Percentiles rank a stretch among this genome's conserved stretches.
phyloP scores from a whole-genome alignment of 768 basidiomycete genomes.

The Kwoniella europaea region DNA sequence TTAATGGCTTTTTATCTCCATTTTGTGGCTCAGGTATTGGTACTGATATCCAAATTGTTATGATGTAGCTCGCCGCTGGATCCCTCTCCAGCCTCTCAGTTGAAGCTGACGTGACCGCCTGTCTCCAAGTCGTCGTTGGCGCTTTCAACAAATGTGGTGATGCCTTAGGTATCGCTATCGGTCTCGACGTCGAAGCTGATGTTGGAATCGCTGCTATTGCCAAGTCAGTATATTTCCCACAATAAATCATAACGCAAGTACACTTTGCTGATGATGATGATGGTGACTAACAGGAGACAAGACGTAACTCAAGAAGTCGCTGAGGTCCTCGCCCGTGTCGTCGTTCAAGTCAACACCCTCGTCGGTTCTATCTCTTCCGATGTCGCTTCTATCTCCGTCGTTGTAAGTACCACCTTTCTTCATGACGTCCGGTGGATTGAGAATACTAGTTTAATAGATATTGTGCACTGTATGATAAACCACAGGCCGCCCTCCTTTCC shows the following conservation, averaged over 20 bases:
- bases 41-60: no score
- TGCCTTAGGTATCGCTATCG: slow-evolving; percentile 23
- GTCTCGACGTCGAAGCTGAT: slow-evolving; percentile 18
- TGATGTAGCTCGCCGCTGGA: slow-evolving; percentile 10
- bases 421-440: background rate
- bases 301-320: slow-evolving; percentile 14
- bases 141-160: slow-evolving; percentile 23
- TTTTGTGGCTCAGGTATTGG: no score
- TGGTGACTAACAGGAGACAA: slow-evolving; percentile 5
- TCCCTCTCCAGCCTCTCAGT: slow-evolving; percentile 13
- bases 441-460: background rate
- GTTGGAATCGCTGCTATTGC: slow-evolving; percentile 15
- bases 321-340: slow-evolving; percentile 19
- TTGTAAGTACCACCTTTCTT: slow-evolving; percentile 11
- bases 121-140: slow-evolving; percentile 20
- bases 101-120: slow-evolving; percentile 19
- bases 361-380: slow-evolving; percentile 13
- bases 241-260: no score
- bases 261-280: background rate
- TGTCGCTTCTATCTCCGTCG: slow-evolving; percentile 9
- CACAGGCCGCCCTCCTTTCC: slow-evolving; percentile 9
- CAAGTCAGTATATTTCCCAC: slow-evolving; percentile 4
- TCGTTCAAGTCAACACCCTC: slow-evolving; percentile 15
- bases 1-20: no score
- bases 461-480: background rate